These are phyloP conservation scores for Sarocladiaceae sp. DNA, from an alignment of 2,329 filamentous ascomycete species.

Conservation along the genomic window DNA sequence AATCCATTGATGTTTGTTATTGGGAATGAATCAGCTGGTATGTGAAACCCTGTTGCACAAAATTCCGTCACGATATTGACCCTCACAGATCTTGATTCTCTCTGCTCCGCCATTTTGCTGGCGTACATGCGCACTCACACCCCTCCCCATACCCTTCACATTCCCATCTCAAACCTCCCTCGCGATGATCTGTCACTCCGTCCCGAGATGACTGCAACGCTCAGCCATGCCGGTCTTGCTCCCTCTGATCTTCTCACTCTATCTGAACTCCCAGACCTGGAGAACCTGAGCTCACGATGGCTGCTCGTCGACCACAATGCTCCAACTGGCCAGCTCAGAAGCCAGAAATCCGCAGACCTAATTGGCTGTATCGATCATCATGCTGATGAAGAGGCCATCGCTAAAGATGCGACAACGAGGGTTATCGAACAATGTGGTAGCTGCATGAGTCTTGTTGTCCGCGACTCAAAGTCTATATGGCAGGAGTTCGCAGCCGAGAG, in stretches of 20 bases:
- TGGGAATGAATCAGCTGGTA: conserved; percentile 65
- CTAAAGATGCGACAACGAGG: conserved; percentile 44
- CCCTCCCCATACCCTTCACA: conserved; percentile 52
- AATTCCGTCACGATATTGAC: neutral
- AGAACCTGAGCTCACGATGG: conserved; percentile 59
- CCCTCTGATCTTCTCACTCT: conserved; percentile 61
- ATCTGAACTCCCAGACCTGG: conserved; percentile 44
- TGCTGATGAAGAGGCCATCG: conserved; percentile 61
- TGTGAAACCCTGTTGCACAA: conserved; percentile 12
- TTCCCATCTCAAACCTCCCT: conserved; percentile 70
- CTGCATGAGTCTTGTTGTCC: conserved; percentile 66
- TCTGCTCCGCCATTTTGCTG: conserved; percentile 68
- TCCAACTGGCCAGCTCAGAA: conserved; percentile 56
- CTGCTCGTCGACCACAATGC: conserved; percentile 78
- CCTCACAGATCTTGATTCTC: conserved; percentile 68
- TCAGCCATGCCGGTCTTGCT: conserved; percentile 55
- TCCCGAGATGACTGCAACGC: conserved; percentile 65
- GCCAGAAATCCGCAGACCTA: conserved; percentile 49
- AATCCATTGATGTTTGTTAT: conserved; percentile 57
- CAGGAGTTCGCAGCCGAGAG: conserved; percentile 35
- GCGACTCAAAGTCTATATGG: conserved; percentile 56
- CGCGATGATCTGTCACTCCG: conserved; percentile 65
- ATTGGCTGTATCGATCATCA: conserved; percentile 75
- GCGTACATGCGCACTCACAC: conserved; percentile 68
- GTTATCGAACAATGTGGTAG: conserved; percentile 66